These are phyloP conservation scores for Coemansia umbellata DNA, from an alignment of 192 early-diverging fungal genomes.

Conservation along the genomic window DNA sequence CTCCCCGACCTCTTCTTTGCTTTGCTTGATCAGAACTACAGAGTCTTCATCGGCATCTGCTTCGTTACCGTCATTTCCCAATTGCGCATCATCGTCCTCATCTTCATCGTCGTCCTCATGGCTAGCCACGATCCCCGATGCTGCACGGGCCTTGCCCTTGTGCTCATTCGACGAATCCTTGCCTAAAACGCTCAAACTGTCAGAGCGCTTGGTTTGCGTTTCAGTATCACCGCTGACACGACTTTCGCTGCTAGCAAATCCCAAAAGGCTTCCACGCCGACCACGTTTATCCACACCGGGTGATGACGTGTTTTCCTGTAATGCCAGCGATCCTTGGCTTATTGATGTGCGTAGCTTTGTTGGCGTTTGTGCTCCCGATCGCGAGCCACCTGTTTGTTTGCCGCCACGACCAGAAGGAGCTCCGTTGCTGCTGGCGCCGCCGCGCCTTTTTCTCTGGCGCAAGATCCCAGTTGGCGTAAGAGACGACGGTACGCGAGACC, in stretches of 20 bases:
- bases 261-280: too few species aligned
- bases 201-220: too few species aligned
- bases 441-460: conserved; percentile 34
- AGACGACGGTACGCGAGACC: conserved; percentile 13
- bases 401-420: not conserved
- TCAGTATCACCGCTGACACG: too few species aligned
- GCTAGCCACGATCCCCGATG: too few species aligned
- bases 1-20: conserved; percentile 40
- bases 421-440: conserved; percentile 1
- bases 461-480: conserved; percentile 23
- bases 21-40: conserved; percentile 28
- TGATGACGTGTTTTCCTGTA: not conserved
- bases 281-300: not conserved
- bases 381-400: not conserved
- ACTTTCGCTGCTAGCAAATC: too few species aligned
- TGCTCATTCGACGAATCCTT: too few species aligned
- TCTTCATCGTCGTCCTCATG: conserved; percentile 5
- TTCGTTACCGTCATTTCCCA: conserved; percentile 1
- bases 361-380: conserved; percentile 14
- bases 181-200: too few species aligned
- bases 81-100: conserved; percentile 9
- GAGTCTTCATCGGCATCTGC: conserved; percentile 5
- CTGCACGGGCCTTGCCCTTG: not conserved
- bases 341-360: conserved; percentile 8
- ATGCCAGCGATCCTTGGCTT: not conserved